phyloP scores from a whole-genome alignment of 2,329 filamentous ascomycete species.

The Basipetospora chlamydospora region DNA sequence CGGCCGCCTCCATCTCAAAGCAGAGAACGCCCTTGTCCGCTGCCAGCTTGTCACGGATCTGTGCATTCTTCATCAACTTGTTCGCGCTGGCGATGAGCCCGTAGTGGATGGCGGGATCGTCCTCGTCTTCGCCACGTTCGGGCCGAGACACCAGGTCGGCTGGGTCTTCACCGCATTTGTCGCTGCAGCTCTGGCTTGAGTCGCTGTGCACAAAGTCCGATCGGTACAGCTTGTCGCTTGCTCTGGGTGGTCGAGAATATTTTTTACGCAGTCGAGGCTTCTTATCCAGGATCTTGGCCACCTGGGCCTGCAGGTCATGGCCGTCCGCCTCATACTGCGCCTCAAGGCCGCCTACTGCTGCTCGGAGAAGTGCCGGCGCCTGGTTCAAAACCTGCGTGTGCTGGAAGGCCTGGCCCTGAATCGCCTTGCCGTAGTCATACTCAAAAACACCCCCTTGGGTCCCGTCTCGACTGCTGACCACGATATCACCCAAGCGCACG shows the following conservation, averaged over 20 bases:
- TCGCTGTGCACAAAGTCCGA: slow-evolving; percentile 1
- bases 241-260: not conserved
- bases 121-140: slow-evolving; percentile 4
- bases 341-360: slow-evolving; percentile 3
- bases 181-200: not conserved
- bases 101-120: slow-evolving; percentile 10
- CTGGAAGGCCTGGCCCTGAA: slow-evolving; percentile 9
- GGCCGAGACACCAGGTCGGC: slow-evolving; percentile 1
- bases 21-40: slow-evolving; percentile 7
- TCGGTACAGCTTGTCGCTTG: slow-evolving; percentile 1
- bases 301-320: not conserved
- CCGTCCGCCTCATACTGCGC: not conserved
- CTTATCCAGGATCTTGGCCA: not conserved
- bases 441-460: slow-evolving; percentile 12
- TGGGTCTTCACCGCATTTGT: slow-evolving; percentile 5
- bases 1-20: slow-evolving; percentile 18
- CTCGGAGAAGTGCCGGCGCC: slow-evolving; percentile 8
- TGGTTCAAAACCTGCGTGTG: slow-evolving; percentile 9
- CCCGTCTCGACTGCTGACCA: slow-evolving; percentile 8
- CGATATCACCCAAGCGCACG: slow-evolving; percentile 17
- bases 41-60: slow-evolving; percentile 4
- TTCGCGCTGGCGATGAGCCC: slow-evolving; percentile 10
- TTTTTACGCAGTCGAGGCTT: not conserved
- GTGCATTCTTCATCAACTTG: slow-evolving; percentile 11
- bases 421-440: slow-evolving; percentile 13